Conservation (phyloP, 495 filamentous ascomycete species). For the Chaetomium cochliodes region DNA sequence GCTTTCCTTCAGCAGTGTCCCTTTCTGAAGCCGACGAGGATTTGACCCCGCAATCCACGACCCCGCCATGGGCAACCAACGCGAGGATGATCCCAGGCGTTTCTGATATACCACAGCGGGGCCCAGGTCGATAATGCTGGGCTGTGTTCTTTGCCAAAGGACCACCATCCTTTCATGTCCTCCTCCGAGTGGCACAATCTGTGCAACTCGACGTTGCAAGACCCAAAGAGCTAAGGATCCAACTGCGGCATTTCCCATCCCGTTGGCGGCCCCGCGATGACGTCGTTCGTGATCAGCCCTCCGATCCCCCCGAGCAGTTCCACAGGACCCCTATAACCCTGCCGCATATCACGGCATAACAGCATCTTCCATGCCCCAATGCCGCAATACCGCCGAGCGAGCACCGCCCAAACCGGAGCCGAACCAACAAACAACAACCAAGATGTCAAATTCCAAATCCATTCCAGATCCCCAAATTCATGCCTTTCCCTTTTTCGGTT, state of each 20-base stretch:
- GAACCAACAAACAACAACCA: not conserved
- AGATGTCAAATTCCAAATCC: conserved; percentile 6
- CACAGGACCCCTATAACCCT: too few species aligned
- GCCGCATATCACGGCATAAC: too few species aligned
- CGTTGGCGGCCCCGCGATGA: not conserved
- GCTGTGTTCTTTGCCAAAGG: not conserved
- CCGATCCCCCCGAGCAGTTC: not conserved
- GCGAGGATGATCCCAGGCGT: not conserved
- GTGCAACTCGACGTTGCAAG: not conserved
- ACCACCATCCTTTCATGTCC: not conserved
- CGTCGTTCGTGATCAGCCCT: conserved; percentile 1
- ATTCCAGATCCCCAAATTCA: conserved; percentile 2
- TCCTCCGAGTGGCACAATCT: not conserved
- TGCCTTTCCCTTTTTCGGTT: not conserved
- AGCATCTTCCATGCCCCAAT: too few species aligned
- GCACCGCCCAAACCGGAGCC: not conserved
- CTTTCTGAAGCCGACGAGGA: not conserved
- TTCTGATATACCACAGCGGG: not conserved
- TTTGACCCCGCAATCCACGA: conserved; percentile 2
- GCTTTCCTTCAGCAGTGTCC: not conserved
- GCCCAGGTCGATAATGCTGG: not conserved
- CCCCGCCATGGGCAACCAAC: not conserved
- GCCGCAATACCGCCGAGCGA: not conserved
- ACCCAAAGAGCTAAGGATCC: not conserved
- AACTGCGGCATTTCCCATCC: not conserved